A percentile compares a stretch with the other conserved stretches of the same genome.
phyloP scores from a whole-genome alignment of 805 yeast species.

The Ogataea angusta region DNA sequence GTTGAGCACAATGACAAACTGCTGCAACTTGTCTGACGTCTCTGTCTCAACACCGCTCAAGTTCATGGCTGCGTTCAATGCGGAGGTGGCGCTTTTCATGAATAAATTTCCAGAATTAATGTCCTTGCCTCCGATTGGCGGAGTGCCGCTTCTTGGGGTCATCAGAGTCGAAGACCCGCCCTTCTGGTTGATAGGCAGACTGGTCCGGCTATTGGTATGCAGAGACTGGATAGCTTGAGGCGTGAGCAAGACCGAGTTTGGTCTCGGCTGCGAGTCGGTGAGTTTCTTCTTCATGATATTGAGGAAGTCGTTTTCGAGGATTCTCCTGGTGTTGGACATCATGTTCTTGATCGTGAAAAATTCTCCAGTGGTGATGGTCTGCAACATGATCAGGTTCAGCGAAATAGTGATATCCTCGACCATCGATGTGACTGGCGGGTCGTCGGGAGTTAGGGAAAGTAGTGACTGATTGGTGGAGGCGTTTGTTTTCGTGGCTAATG shows the following conservation, averaged over 20 bases:
- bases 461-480: slow-evolving; percentile 20
- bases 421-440: slow-evolving; percentile 72
- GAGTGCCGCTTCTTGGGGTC: slow-evolving; percentile 32
- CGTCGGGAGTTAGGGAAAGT: slow-evolving; percentile 41
- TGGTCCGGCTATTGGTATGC: slow-evolving; percentile 15
- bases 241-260: slow-evolving; percentile 28
- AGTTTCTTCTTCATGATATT: slow-evolving; percentile 51
- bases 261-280: slow-evolving; percentile 41
- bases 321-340: slow-evolving; percentile 51
- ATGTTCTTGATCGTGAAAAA: slow-evolving; percentile 50
- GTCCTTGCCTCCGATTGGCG: slow-evolving; percentile 24
- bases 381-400: slow-evolving; percentile 62
- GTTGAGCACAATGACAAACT: slow-evolving; percentile 67
- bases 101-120: slow-evolving; percentile 31
- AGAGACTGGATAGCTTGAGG: slow-evolving; percentile 19
- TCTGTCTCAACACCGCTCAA: slow-evolving; percentile 40
- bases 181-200: slow-evolving; percentile 16
- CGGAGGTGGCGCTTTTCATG: slow-evolving; percentile 41
- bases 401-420: slow-evolving; percentile 82
- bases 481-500: slow-evolving; percentile 20
- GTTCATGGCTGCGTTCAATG: slow-evolving; percentile 35
- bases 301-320: slow-evolving; percentile 62
- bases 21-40: slow-evolving; percentile 46
- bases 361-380: slow-evolving; percentile 72
- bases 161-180: slow-evolving; percentile 23